Percentiles rank a stretch among this genome's conserved stretches.
Evolutionary conservation across 257 asterid genomes (phyloP).

Genomic region (Solanum pimpinellifolium): DNA sequence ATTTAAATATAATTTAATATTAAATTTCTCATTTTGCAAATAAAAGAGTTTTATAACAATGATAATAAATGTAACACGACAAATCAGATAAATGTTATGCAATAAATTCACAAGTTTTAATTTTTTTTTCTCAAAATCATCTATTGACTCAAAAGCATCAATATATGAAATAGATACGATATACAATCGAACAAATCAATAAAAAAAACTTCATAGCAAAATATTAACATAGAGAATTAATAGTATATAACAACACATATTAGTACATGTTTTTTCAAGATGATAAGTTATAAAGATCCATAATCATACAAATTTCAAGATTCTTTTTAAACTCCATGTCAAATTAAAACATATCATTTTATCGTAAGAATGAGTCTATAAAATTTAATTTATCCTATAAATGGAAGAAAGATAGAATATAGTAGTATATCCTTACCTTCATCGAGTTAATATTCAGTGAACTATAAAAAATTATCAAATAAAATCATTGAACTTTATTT

Average conservation of each 20-base stretch:
- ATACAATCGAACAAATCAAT: background rate
- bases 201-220: accelerated
- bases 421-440: background rate
- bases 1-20: background rate
- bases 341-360: background rate
- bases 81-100: background rate
- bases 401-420: background rate
- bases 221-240: background rate
- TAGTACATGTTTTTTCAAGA: background rate
- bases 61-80: background rate
- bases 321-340: accelerated
- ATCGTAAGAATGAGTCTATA: background rate
- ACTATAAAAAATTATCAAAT: too few relatives aligned
- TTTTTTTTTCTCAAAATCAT: background rate
- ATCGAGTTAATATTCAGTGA: too few relatives aligned
- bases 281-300: background rate
- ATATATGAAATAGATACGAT: accelerated
- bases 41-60: background rate
- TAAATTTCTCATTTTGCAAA: background rate
- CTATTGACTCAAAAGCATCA: background rate
- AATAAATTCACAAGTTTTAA: background rate
- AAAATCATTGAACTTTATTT: too few relatives aligned
- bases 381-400: background rate
- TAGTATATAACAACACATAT: background rate
- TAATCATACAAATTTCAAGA: background rate